Percentiles rank a stretch among this genome's conserved stretches.
Evolutionary conservation across 495 filamentous ascomycete species (phyloP).

Genomic region (Penicillium cinerascens): DNA sequence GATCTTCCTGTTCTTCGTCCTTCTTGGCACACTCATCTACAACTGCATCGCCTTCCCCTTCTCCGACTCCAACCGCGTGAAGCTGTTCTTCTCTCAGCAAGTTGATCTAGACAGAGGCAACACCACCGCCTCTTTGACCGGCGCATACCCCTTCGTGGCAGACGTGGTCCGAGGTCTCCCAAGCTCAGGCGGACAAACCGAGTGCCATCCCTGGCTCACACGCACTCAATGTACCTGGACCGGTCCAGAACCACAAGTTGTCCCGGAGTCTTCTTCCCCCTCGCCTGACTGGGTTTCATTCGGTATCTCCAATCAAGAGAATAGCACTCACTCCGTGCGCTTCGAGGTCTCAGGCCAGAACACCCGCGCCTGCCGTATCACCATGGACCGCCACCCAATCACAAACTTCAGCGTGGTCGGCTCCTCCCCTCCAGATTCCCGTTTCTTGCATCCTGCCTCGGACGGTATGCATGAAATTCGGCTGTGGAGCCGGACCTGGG

Average conservation of each 20-base stretch:
- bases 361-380: slow-evolving; percentile 60
- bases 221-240: slow-evolving; percentile 70
- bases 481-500: slow-evolving; percentile 75
- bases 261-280: slow-evolving; percentile 26
- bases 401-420: slow-evolving; percentile 57
- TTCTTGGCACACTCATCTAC: slow-evolving; percentile 76
- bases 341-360: slow-evolving; percentile 62
- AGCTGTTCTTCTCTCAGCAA: slow-evolving; percentile 80
- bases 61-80: slow-evolving; percentile 70
- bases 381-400: slow-evolving; percentile 48
- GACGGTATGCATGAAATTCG: slow-evolving; percentile 54
- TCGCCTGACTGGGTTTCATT: slow-evolving; percentile 59
- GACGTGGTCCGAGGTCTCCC: slow-evolving; percentile 66
- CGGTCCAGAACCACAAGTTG: slow-evolving; percentile 59
- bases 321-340: slow-evolving; percentile 32
- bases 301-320: slow-evolving; percentile 48
- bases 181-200: slow-evolving; percentile 56
- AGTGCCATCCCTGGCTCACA: slow-evolving; percentile 10
- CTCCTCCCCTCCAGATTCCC: slow-evolving; percentile 43
- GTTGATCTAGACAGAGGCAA: slow-evolving; percentile 71
- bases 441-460: slow-evolving; percentile 54
- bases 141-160: slow-evolving; percentile 67
- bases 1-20: slow-evolving; percentile 67
- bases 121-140: slow-evolving; percentile 66
- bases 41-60: slow-evolving; percentile 89